phyloP scores from a whole-genome alignment of 495 filamentous ascomycete species.

The Penicillium pancosmium region DNA sequence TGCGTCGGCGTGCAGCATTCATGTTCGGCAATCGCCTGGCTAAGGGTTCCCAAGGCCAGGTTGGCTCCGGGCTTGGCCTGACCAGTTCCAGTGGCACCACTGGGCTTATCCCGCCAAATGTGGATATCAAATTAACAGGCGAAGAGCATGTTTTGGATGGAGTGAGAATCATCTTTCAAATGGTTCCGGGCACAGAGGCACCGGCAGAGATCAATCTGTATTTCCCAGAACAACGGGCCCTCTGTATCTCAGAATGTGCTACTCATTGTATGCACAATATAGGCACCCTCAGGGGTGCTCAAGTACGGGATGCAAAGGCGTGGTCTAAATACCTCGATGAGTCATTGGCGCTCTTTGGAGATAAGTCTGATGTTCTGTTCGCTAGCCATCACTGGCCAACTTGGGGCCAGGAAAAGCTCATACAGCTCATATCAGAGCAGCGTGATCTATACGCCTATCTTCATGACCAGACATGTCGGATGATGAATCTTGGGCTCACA shows the following conservation, averaged over 20 bases:
- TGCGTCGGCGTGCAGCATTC: constrained; percentile 21
- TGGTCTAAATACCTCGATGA: constrained; percentile 28
- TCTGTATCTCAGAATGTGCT: constrained; percentile 27
- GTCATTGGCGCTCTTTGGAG: constrained; percentile 16
- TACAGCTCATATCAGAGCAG: constrained; percentile 24
- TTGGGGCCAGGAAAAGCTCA: constrained; percentile 24
- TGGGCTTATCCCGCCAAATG: constrained; percentile 22
- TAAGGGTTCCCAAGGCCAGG: constrained; percentile 1
- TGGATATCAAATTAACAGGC: constrained; percentile 15
- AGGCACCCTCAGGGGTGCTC: constrained; percentile 27
- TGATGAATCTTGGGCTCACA: constrained; percentile 30
- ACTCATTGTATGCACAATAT: constrained; percentile 33
- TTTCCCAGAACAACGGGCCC: constrained; percentile 21
- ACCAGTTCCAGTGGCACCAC: background rate
- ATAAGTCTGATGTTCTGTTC: constrained; percentile 19
- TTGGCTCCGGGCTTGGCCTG: constrained; percentile 19
- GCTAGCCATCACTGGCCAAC: constrained; percentile 36
- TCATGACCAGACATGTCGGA: constrained; percentile 37
- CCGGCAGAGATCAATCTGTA: constrained; percentile 30
- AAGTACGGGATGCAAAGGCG: constrained; percentile 23
- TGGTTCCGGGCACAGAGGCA: constrained; percentile 28
- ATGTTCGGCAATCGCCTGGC: constrained; percentile 25
- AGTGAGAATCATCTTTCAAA: constrained; percentile 25
- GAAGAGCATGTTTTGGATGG: constrained; percentile 17
- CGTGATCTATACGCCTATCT: constrained; percentile 39